Percentiles rank a stretch among this genome's conserved stretches.
Evolutionary conservation across 495 filamentous ascomycete genomes (phyloP).

Genomic region (Geopyxis carbonaria): DNA sequence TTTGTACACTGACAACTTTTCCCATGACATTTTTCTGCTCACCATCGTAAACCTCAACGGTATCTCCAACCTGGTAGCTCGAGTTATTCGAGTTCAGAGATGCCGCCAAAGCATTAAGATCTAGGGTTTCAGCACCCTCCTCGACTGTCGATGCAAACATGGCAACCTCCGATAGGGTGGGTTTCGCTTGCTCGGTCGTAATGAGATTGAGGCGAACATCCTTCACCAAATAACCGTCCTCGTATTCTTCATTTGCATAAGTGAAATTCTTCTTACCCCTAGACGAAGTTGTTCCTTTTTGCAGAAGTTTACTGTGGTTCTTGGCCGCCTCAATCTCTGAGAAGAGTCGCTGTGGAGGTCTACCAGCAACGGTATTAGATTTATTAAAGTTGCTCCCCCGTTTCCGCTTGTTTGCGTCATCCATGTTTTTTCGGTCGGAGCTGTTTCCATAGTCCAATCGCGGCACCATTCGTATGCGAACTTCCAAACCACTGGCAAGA

Average conservation of each 20-base stretch:
- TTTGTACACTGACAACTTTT: slow-evolving; percentile 68
- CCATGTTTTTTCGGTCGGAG: slow-evolving; percentile 44
- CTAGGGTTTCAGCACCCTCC: slow-evolving; percentile 83
- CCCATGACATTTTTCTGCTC: slow-evolving; percentile 87
- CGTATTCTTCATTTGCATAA: slow-evolving; percentile 72
- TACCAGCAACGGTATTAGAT: slow-evolving; percentile 31
- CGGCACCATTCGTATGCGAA: slow-evolving; percentile 71
- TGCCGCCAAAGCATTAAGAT: slow-evolving; percentile 72
- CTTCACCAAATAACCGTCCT: slow-evolving; percentile 86
- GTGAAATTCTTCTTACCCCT: slow-evolving; percentile 53
- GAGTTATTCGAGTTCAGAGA: slow-evolving; percentile 66
- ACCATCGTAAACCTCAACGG: slow-evolving; percentile 87
- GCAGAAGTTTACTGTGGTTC: slow-evolving; percentile 56
- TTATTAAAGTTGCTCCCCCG: slow-evolving; percentile 37
- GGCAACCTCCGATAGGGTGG: slow-evolving; percentile 85
- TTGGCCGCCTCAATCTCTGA: slow-evolving; percentile 87
- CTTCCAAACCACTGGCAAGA: slow-evolving; percentile 77
- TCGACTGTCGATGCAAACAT: slow-evolving; percentile 70
- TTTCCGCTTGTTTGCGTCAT: slow-evolving; percentile 52
- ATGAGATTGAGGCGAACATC: slow-evolving; percentile 79
- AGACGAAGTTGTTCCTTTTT: slow-evolving; percentile 31
- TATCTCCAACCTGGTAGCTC: slow-evolving; percentile 76
- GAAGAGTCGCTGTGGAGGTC: slow-evolving; percentile 85
- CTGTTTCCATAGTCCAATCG: slow-evolving; percentile 80
- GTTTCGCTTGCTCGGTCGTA: slow-evolving; percentile 72